phyloP scores from a whole-genome alignment of 768 basidiomycete species.

The Piloderma croceum region DNA sequence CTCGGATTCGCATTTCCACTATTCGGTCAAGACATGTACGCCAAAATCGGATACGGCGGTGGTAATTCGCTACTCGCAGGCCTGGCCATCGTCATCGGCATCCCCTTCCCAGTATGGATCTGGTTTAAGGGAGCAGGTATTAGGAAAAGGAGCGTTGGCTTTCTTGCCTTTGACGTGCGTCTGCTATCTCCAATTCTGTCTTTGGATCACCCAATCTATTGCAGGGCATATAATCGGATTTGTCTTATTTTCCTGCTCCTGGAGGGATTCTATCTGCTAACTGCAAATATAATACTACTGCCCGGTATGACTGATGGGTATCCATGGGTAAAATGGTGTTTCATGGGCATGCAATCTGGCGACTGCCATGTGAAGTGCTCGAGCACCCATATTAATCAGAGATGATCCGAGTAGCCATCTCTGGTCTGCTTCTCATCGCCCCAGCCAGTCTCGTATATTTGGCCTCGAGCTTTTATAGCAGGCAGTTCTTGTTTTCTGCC shows the following conservation, averaged over 20 bases:
- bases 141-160: neutral
- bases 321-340: too few relatives aligned
- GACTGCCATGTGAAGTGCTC: too few relatives aligned
- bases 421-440: constrained; percentile 40
- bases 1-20: constrained; percentile 17
- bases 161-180: too few relatives aligned
- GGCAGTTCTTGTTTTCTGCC: constrained; percentile 21
- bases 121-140: constrained; percentile 11
- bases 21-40: constrained; percentile 14
- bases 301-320: too few relatives aligned
- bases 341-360: too few relatives aligned
- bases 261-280: too few relatives aligned
- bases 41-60: constrained; percentile 7
- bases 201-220: too few relatives aligned
- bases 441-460: constrained; percentile 43
- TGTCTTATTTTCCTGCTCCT: too few relatives aligned
- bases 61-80: constrained; percentile 15
- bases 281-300: too few relatives aligned
- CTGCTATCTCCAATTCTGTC: too few relatives aligned
- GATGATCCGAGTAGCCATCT: constrained; percentile 45
- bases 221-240: too few relatives aligned
- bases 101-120: constrained; percentile 14
- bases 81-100: constrained; percentile 13
- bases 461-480: constrained; percentile 18
- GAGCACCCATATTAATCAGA: too few relatives aligned